Conservation (phyloP, 2,329 filamentous ascomycete species). For the Fulvia fulva region DNA sequence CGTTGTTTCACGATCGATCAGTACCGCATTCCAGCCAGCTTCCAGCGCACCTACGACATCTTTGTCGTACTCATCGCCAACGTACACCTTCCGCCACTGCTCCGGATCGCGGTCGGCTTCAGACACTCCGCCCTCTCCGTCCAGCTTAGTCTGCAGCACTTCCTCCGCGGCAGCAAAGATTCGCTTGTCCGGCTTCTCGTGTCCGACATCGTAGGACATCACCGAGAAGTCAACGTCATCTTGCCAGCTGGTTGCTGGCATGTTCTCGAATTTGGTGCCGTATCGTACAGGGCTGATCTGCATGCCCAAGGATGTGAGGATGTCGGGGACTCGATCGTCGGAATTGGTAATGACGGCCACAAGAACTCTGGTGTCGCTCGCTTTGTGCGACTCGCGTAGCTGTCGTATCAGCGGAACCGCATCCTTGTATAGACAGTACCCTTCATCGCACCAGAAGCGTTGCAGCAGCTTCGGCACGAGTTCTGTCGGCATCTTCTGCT, state of each 20-base stretch:
- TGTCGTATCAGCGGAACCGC: slow-evolving; percentile 45
- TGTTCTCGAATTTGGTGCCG: slow-evolving; percentile 37
- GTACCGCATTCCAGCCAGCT: slow-evolving; percentile 47
- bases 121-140: slow-evolving; percentile 27
- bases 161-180: slow-evolving; percentile 56
- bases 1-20: slow-evolving; percentile 38
- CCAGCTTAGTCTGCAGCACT: slow-evolving; percentile 38
- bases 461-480: slow-evolving; percentile 49
- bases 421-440: slow-evolving; percentile 49
- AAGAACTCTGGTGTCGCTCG: slow-evolving; percentile 30
- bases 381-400: slow-evolving; percentile 32
- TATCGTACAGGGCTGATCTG: slow-evolving; percentile 40
- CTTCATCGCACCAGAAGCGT: slow-evolving; percentile 52
- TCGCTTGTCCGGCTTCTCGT: slow-evolving; percentile 53
- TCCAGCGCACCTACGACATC: slow-evolving; percentile 47
- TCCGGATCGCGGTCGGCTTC: slow-evolving; percentile 5
- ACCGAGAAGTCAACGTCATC: slow-evolving; percentile 54
- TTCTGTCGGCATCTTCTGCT: slow-evolving; percentile 39
- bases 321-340: slow-evolving; percentile 54
- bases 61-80: slow-evolving; percentile 53
- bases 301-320: slow-evolving; percentile 54
- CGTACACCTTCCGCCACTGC: slow-evolving; percentile 44
- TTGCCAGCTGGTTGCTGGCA: background rate
- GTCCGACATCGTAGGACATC: slow-evolving; percentile 61
- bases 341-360: slow-evolving; percentile 62